A percentile compares a stretch with the other conserved stretches of the same genome.
phyloP scores from a whole-genome alignment of 495 filamentous ascomycete species.

The Pseudomonodictys pantanalensis region DNA sequence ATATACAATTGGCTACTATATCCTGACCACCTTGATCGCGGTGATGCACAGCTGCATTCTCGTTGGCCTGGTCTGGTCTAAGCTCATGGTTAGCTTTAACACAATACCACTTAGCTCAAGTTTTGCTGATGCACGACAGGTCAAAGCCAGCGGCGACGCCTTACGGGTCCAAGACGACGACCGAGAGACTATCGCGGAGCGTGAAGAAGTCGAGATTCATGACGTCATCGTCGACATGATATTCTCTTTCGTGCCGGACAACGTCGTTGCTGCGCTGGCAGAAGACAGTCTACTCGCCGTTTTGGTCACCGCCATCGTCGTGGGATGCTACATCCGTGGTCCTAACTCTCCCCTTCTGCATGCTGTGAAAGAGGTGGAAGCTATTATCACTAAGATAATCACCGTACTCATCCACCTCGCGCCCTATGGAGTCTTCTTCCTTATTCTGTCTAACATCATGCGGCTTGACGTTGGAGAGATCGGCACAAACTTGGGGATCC shows the following conservation, averaged over 20 bases:
- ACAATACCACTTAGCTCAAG: no score
- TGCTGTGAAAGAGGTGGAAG: slow-evolving; percentile 33
- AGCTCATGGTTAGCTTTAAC: slow-evolving; percentile 30
- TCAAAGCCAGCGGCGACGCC: slow-evolving; percentile 7
- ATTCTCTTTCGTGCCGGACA: slow-evolving; percentile 38
- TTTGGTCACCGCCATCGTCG: slow-evolving; percentile 25
- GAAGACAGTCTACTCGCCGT: slow-evolving; percentile 32
- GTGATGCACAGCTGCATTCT: slow-evolving; percentile 36
- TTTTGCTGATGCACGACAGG: slow-evolving; percentile 3
- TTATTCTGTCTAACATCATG: slow-evolving; percentile 41
- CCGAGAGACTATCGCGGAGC: slow-evolving; percentile 10
- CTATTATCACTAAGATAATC: slow-evolving; percentile 39
- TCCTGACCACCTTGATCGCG: slow-evolving; percentile 37
- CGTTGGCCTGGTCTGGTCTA: slow-evolving; percentile 33
- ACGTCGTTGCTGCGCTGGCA: slow-evolving; percentile 37
- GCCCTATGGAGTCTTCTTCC: slow-evolving; percentile 41
- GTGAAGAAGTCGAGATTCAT: slow-evolving; percentile 25
- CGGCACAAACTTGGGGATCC: slow-evolving; percentile 37
- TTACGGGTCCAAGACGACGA: slow-evolving; percentile 13
- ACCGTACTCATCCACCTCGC: slow-evolving; percentile 39
- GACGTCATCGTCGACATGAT: slow-evolving; percentile 38
- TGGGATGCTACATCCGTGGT: slow-evolving; percentile 6
- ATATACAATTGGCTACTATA: slow-evolving; percentile 38
- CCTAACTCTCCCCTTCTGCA: slow-evolving; percentile 11
- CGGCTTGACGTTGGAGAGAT: slow-evolving; percentile 35